Percentiles rank a stretch among this genome's conserved stretches.
Conservation (phyloP, 805 yeast species). For the Candida hungchunana region DNA sequence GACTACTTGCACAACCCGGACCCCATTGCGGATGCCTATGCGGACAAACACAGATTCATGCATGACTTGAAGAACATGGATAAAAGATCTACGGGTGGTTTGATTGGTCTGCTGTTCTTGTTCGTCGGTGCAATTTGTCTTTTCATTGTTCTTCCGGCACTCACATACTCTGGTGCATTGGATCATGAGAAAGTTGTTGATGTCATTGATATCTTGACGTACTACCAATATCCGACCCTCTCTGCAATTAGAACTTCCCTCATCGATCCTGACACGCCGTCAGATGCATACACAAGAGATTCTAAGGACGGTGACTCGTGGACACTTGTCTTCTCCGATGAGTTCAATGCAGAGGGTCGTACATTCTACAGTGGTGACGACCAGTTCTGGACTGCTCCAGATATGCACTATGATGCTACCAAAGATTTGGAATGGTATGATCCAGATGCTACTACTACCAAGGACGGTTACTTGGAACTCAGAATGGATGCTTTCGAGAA, state of each 20-base stretch:
- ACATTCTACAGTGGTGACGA: slow-evolving; percentile 89
- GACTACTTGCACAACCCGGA: slow-evolving; percentile 96
- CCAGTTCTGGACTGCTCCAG: slow-evolving; percentile 85
- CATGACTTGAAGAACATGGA: slow-evolving; percentile 66
- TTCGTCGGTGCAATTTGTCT: slow-evolving; percentile 59
- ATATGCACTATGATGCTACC: slow-evolving; percentile 82
- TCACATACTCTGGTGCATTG: slow-evolving; percentile 75
- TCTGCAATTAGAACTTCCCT: slow-evolving; percentile 48
- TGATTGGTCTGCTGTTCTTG: slow-evolving; percentile 55
- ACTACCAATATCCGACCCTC: slow-evolving; percentile 46
- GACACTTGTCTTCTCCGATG: slow-evolving; percentile 84
- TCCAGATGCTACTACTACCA: slow-evolving; percentile 83
- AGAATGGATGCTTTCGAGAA: slow-evolving; percentile 79
- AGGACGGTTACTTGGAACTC: slow-evolving; percentile 63
- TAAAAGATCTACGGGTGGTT: slow-evolving; percentile 54
- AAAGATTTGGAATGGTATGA: slow-evolving; percentile 91
- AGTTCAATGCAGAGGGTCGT: slow-evolving; percentile 85
- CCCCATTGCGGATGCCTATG: slow-evolving; percentile 85
- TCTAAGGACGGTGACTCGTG: slow-evolving; percentile 62
- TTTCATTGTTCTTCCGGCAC: slow-evolving; percentile 75
- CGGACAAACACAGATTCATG: slow-evolving; percentile 64
- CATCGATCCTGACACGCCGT: slow-evolving; percentile 63
- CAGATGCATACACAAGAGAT: slow-evolving; percentile 41
- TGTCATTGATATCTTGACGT: slow-evolving; percentile 39
- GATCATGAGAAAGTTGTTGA: slow-evolving; percentile 19